Conservation (phyloP, 331 rosid genomes). For the Arachis monticola region DNA sequence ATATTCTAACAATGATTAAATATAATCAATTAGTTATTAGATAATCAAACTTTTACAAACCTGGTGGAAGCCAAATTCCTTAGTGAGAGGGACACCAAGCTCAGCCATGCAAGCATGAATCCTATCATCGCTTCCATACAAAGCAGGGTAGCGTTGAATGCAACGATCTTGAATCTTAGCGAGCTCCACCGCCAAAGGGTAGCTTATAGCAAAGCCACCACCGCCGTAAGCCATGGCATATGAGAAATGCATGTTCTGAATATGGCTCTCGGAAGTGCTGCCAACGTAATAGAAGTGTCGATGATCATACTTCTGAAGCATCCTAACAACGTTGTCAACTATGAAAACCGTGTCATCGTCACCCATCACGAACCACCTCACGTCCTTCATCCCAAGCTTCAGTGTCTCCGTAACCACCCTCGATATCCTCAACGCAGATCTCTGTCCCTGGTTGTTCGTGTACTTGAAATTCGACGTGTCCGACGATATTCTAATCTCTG, state of each 20-base stretch:
- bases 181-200: slow-evolving; percentile 77
- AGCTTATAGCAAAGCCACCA: slow-evolving; percentile 92
- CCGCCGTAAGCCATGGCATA: slow-evolving; percentile 94
- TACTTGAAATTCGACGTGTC: slow-evolving; percentile 65
- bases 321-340: slow-evolving; percentile 75
- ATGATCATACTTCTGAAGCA: slow-evolving; percentile 75
- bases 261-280: slow-evolving; percentile 87
- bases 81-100: slow-evolving; percentile 89
- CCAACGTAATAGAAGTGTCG: slow-evolving; percentile 80
- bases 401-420: slow-evolving; percentile 81
- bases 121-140: slow-evolving; percentile 92
- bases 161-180: slow-evolving; percentile 89
- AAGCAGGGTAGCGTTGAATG: slow-evolving; percentile 75
- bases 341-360: slow-evolving; percentile 88
- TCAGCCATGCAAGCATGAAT: slow-evolving; percentile 98
- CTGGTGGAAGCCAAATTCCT: slow-evolving; percentile 92
- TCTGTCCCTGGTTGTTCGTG: slow-evolving; percentile 66
- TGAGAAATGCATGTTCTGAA: slow-evolving; percentile 85
- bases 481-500: slow-evolving; percentile 63
- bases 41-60: slow-evolving; percentile 2
- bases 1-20: too few relatives aligned
- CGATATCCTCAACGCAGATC: slow-evolving; percentile 90
- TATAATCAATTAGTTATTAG: too few relatives aligned
- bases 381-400: slow-evolving; percentile 85
- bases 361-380: slow-evolving; percentile 95